phyloP scores from a whole-genome alignment of 2,329 filamentous ascomycete species.

The Beauveria bassiana region DNA sequence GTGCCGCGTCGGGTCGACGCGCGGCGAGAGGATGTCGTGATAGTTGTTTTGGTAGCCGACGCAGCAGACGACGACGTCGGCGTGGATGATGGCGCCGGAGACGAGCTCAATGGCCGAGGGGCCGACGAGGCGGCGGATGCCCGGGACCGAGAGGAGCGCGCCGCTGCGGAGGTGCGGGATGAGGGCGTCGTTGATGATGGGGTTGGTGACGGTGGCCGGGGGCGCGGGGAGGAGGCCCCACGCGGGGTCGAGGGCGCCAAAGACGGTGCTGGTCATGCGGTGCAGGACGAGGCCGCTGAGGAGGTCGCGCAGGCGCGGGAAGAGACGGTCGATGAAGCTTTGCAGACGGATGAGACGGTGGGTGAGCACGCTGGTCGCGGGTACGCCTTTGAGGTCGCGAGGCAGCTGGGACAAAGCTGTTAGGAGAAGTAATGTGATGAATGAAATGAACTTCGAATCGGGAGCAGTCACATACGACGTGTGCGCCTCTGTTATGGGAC shows the following conservation, averaged over 20 bases:
- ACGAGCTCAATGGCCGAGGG: conserved; percentile 19
- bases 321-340: neutral
- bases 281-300: conserved; percentile 2
- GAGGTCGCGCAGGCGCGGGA: conserved; percentile 1
- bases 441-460: neutral
- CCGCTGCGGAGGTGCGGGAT: conserved; percentile 29
- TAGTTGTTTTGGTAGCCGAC: conserved; percentile 28
- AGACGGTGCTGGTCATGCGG: neutral
- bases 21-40: conserved; percentile 17
- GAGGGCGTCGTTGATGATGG: conserved; percentile 22
- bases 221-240: conserved; percentile 23
- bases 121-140: conserved; percentile 19
- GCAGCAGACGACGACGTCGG: conserved; percentile 26
- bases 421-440: neutral
- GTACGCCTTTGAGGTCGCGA: conserved; percentile 5
- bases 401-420: neutral
- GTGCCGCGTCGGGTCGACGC: conserved; percentile 20
- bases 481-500: conserved; percentile 31
- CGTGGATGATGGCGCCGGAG: conserved; percentile 20
- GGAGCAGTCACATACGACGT: conserved; percentile 23
- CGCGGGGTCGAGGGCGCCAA: neutral
- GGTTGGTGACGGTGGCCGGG: conserved; percentile 17
- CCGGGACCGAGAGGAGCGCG: conserved; percentile 24
- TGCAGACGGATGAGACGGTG: conserved; percentile 5
- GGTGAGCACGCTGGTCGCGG: conserved; percentile 5